Conservation (phyloP, 2,329 filamentous ascomycete genomes). For the Penicillium sp. region DNA sequence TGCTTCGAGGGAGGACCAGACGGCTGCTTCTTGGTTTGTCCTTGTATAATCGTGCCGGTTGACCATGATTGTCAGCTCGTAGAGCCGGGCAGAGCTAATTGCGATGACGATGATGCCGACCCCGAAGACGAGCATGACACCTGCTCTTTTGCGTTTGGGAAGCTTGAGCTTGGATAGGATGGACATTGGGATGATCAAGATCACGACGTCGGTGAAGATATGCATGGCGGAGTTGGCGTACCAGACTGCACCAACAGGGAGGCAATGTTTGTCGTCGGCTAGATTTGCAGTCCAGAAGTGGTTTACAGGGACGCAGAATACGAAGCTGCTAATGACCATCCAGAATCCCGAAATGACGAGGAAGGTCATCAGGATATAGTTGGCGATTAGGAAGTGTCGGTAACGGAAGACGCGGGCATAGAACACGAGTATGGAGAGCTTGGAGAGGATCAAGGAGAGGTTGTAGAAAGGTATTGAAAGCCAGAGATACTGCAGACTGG, state of each 20-base stretch:
- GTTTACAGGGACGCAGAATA: conserved; percentile 26
- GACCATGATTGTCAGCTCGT: conserved; percentile 16
- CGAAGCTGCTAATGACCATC: conserved; percentile 25
- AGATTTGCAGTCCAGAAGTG: conserved; percentile 21
- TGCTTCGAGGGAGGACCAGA: conserved; percentile 30
- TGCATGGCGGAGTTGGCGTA: conserved; percentile 28
- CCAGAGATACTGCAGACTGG: conserved; percentile 24
- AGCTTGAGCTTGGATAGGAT: conserved; percentile 21
- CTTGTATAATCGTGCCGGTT: conserved; percentile 14
- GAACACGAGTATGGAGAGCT: conserved; percentile 30
- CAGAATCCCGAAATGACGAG: conserved; percentile 24
- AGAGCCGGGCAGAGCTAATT: conserved; percentile 25
- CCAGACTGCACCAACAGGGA: conserved; percentile 23
- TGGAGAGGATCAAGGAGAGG: conserved; percentile 28
- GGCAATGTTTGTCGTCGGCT: conserved; percentile 11
- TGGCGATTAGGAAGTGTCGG: conserved; percentile 17
- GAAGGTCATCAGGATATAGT: conserved; percentile 15
- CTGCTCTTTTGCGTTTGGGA: conserved; percentile 21
- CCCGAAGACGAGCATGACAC: conserved; percentile 26
- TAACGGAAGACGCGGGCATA: conserved; percentile 30
- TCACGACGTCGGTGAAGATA: conserved; percentile 24
- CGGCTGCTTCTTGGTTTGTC: conserved; percentile 22
- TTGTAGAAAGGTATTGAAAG: conserved; percentile 36
- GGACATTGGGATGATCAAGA: conserved; percentile 28
- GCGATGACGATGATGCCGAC: conserved; percentile 29